phyloP scores from a whole-genome alignment of 1,139 yeast species.

The Taiozyma sp. region DNA sequence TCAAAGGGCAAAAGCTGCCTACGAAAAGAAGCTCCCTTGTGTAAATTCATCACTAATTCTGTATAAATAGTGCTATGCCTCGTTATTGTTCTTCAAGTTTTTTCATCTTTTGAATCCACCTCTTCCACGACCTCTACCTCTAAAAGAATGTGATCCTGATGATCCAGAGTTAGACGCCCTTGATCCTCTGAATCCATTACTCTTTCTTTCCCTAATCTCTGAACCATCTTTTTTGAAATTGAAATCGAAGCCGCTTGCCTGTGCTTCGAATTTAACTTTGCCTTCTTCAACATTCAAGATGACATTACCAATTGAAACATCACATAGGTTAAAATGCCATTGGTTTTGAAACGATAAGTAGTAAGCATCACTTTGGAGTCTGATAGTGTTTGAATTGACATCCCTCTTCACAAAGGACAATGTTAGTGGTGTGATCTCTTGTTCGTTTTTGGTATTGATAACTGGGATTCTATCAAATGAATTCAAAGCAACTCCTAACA shows the following conservation, averaged over 20 bases:
- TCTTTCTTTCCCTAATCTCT: conserved; percentile 16
- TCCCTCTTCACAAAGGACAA: conserved; percentile 27
- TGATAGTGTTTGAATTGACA: conserved; percentile 26
- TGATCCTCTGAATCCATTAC: conserved; percentile 7
- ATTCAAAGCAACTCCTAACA: conserved; percentile 51
- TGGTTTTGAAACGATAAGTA: conserved; percentile 63
- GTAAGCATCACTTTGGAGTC: conserved; percentile 45
- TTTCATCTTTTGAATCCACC: conserved; percentile 14
- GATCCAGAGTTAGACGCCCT: conserved; percentile 1
- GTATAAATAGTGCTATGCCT: conserved; percentile 2
- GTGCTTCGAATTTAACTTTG: conserved; percentile 36
- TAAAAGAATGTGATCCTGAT: neutral
- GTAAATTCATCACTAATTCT: neutral
- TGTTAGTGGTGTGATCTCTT: conserved; percentile 41
- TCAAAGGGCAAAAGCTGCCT: neutral
- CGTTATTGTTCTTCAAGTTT: neutral
- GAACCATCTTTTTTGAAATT: conserved; percentile 31
- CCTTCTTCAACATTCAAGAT: conserved; percentile 38
- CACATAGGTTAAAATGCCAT: conserved; percentile 78
- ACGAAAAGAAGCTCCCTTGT: neutral
- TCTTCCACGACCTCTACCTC: conserved; percentile 9
- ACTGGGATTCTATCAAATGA: conserved; percentile 66
- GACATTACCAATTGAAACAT: conserved; percentile 43
- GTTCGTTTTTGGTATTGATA: conserved; percentile 32
- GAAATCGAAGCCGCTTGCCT: conserved; percentile 48